phyloP scores from a whole-genome alignment of 2,329 filamentous ascomycete species.

The Trichoderma brevicompactum region DNA sequence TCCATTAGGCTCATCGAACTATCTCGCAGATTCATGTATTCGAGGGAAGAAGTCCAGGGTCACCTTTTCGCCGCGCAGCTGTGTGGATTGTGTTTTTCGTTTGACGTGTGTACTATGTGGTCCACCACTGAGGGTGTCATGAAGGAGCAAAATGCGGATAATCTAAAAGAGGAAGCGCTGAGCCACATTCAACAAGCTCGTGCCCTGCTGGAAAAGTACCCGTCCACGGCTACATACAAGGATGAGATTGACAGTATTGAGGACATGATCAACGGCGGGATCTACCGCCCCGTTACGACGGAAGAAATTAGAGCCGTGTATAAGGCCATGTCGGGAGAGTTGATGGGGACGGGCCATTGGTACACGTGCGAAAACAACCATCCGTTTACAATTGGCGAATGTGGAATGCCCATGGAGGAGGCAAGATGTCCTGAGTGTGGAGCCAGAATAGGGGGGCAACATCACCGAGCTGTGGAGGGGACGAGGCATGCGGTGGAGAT shows the following conservation, averaged over 20 bases:
- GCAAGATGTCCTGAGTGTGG: constrained; percentile 67
- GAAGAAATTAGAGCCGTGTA: constrained; percentile 52
- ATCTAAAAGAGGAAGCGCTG: constrained; percentile 25
- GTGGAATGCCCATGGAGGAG: constrained; percentile 66
- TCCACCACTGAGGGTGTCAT: not conserved
- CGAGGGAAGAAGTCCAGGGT: constrained; percentile 54
- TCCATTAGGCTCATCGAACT: constrained; percentile 48
- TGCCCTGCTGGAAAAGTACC: not conserved
- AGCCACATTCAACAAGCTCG: constrained; percentile 6
- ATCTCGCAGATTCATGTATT: constrained; percentile 43
- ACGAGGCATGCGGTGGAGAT: constrained; percentile 50
- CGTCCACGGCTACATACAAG: constrained; percentile 8
- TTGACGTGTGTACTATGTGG: constrained; percentile 18
- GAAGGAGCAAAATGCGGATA: constrained; percentile 27
- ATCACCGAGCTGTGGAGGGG: constrained; percentile 56
- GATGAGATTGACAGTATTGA: constrained; percentile 19
- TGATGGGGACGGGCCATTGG: constrained; percentile 43
- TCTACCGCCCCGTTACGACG: constrained; percentile 47
- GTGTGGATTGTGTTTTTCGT: constrained; percentile 42
- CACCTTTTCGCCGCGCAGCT: constrained; percentile 56
- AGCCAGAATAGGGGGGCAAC: constrained; percentile 57
- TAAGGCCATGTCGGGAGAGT: constrained; percentile 51
- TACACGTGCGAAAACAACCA: constrained; percentile 41
- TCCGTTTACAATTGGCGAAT: constrained; percentile 66
- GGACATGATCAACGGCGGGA: constrained; percentile 36